Evolutionary conservation across 2,329 filamentous ascomycete species (phyloP), one percentile per base, ranked within the genome.

Genomic region (Epichloe festucae): DNA sequence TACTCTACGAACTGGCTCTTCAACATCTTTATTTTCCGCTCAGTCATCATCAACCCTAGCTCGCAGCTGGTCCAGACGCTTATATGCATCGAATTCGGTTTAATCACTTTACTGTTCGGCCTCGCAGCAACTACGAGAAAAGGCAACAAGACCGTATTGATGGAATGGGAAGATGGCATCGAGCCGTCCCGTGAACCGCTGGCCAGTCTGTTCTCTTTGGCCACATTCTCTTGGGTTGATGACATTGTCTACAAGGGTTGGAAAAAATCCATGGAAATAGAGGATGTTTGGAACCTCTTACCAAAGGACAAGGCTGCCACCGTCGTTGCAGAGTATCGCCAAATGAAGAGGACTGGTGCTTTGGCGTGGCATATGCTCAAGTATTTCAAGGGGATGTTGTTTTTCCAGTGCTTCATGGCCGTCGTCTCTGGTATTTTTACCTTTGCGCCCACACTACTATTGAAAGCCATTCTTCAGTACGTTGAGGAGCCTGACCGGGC

Each of bases 191-290:
- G 79, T 55, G 90, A 98, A 65, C 88, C 89, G 6, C 75, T 88
- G 39, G 89, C 93, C 1, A 97, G 91, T 64, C 70, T 97, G 6
- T 80, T 97, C 55, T 97, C 93, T 2, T 74, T 94, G 44, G 82
- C 83, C 21, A 93, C 89, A 2, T 98, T 96, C 65, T 74, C 81
- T 19, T 98, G 93, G 93, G 81, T 96, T 21, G 90, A 97, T 66
- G 70, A 84, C 1, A 85, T 98, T 57, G 84, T 98, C 43, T 89
- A 84, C 81, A 82, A 85, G 58, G 93, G 93, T 14, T 97, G 90
- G 74, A 85, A 82, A 82, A 82, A 88, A 64, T 81, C 89, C 0
- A 77, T 94, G 55, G 89, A 94, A 61, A 78, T 97, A 58, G 70
- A 80, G 31, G 83, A 90, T 65, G 88, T 98, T 3, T 98, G 93